Evolutionary conservation across 345 rosid species (phyloP).

Genomic region (Aquilaria malaccensis): DNA sequence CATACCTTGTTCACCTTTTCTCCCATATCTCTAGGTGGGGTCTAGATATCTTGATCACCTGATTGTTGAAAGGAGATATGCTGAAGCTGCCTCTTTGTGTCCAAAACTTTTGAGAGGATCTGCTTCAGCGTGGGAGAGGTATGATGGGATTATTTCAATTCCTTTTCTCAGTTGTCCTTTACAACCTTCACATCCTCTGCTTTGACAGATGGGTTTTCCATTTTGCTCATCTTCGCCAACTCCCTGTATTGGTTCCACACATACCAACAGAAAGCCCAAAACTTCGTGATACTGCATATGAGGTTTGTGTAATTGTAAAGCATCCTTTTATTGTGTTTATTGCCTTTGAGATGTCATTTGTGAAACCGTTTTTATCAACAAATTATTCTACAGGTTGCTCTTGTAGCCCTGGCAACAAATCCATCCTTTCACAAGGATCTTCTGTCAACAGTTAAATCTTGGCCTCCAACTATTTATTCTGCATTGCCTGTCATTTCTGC

Average conservation of each 20-base stretch:
- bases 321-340: slow-evolving; percentile 2
- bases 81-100: slow-evolving; percentile 96
- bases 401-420: slow-evolving; percentile 96
- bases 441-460: slow-evolving; percentile 81
- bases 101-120: slow-evolving; percentile 93
- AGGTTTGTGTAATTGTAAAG: slow-evolving; percentile 39
- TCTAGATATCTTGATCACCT: slow-evolving; percentile 97
- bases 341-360: not conserved
- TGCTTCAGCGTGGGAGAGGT: slow-evolving; percentile 99
- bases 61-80: slow-evolving; percentile 95
- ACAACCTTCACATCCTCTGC: slow-evolving; percentile 17
- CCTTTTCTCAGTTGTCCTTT: slow-evolving; percentile 9
- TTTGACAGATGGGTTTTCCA: slow-evolving; percentile 95
- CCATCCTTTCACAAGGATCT: slow-evolving; percentile 75
- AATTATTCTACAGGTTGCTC: slow-evolving; percentile 63
- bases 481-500: slow-evolving; percentile 90
- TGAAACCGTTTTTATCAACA: slow-evolving; percentile 14
- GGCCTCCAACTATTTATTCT: slow-evolving; percentile 87
- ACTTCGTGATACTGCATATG: slow-evolving; percentile 96
- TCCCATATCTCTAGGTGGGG: slow-evolving; percentile 63
- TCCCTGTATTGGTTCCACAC: slow-evolving; percentile 90
- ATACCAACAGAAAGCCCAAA: slow-evolving; percentile 90
- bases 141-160: slow-evolving; percentile 9
- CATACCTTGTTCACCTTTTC: slow-evolving; percentile 14
- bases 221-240: slow-evolving; percentile 98